These are phyloP conservation scores for Canariomyces notabilis DNA, from an alignment of 2,329 filamentous ascomycete genomes.

Conservation along the genomic window DNA sequence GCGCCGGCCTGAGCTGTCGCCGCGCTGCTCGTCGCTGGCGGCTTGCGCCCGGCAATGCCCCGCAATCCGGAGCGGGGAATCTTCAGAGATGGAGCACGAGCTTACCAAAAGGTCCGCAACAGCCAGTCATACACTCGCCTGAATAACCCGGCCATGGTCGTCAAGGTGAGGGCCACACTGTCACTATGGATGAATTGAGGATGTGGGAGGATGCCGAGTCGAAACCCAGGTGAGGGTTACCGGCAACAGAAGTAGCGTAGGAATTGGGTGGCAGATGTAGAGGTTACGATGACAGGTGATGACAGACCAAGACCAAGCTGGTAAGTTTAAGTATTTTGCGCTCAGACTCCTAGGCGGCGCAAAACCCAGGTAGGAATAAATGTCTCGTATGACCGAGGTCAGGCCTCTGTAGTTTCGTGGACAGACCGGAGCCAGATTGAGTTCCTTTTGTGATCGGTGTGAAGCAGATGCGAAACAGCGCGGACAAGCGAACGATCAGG, in stretches of 20 bases:
- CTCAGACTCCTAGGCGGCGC: slow-evolving; percentile 26
- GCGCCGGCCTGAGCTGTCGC: slow-evolving; percentile 4
- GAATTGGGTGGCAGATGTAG: neutral
- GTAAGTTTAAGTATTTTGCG: slow-evolving; percentile 36
- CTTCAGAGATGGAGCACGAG: slow-evolving; percentile 26
- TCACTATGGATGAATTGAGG: slow-evolving; percentile 1
- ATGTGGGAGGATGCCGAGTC: neutral
- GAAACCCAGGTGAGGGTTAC: neutral
- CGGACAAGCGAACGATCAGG: slow-evolving; percentile 22
- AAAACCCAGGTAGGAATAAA: slow-evolving; percentile 34
- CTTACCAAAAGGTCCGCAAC: slow-evolving; percentile 92
- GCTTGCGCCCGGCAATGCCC: slow-evolving; percentile 24
- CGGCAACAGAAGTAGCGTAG: slow-evolving; percentile 17
- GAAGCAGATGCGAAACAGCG: slow-evolving; percentile 22
- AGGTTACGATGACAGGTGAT: slow-evolving; percentile 11
- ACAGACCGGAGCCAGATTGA: slow-evolving; percentile 17
- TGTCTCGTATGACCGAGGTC: slow-evolving; percentile 37
- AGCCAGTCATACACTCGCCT: slow-evolving; percentile 97
- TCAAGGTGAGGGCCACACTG: slow-evolving; percentile 16
- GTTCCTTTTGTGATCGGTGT: slow-evolving; percentile 23
- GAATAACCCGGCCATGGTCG: slow-evolving; percentile 82
- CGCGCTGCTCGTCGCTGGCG: slow-evolving; percentile 16
- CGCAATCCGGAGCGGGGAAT: slow-evolving; percentile 22
- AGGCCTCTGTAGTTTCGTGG: slow-evolving; percentile 20
- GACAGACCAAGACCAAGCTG: slow-evolving; percentile 26